Conservation (phyloP, 1,284 basidiomycete species). For the Thecaphora frezii region DNA sequence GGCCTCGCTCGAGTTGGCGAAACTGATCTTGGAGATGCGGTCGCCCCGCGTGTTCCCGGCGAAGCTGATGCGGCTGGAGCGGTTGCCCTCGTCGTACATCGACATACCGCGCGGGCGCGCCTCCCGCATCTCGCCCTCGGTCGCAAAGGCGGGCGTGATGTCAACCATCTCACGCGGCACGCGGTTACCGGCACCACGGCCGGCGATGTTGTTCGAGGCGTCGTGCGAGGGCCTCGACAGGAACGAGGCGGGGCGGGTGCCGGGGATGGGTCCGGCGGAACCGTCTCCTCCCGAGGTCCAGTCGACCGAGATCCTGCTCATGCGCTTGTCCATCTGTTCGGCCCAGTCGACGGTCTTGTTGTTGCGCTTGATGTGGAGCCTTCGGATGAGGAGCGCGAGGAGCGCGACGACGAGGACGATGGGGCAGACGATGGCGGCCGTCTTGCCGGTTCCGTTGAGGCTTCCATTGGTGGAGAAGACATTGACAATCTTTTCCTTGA, state of each 20-base stretch:
- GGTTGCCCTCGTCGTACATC: constrained; percentile 38
- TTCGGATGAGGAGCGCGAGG: constrained; percentile 44
- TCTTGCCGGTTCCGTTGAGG: constrained; percentile 46
- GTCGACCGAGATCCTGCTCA: constrained; percentile 54
- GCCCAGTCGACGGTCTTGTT: constrained; percentile 58
- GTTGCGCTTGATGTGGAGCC: constrained; percentile 54
- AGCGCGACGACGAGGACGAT: constrained; percentile 41
- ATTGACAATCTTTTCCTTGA: constrained; percentile 27
- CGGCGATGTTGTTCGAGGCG: constrained; percentile 30
- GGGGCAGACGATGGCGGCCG: constrained; percentile 53
- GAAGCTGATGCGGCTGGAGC: constrained; percentile 40
- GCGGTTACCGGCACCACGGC: constrained; percentile 36
- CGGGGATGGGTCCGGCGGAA: constrained; percentile 41
- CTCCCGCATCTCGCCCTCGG: constrained; percentile 45
- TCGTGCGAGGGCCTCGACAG: constrained; percentile 38
- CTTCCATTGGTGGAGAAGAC: constrained; percentile 45
- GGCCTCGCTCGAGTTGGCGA: constrained; percentile 39
- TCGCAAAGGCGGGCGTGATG: constrained; percentile 28
- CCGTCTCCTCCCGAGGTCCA: constrained; percentile 51
- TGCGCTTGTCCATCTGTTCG: constrained; percentile 56
- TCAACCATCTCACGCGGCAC: constrained; percentile 40
- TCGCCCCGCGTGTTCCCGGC: constrained; percentile 45
- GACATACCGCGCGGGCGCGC: constrained; percentile 34
- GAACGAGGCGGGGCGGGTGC: constrained; percentile 46
- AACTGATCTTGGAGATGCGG: constrained; percentile 47